These are phyloP conservation scores for Jaapia argillacea DNA, from an alignment of 768 basidiomycete species.

Conservation along the genomic window DNA sequence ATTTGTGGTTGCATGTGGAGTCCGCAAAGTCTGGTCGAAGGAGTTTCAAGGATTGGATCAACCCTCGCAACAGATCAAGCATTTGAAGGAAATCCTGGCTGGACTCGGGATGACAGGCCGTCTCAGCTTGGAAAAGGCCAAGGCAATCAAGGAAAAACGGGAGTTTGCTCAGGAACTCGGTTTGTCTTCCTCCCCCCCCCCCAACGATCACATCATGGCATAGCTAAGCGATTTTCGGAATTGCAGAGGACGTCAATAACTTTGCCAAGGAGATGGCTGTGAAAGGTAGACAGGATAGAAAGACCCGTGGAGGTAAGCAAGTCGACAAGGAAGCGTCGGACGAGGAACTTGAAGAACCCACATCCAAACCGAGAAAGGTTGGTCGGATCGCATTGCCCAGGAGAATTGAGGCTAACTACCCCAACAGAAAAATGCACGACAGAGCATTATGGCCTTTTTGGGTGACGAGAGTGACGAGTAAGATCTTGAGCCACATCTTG, in stretches of 20 bases:
- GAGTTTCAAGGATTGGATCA: conserved; percentile 52
- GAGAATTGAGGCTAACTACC: background rate
- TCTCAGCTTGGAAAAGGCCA: conserved; percentile 74
- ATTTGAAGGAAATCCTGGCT: conserved; percentile 50
- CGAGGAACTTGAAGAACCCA: conserved; percentile 24
- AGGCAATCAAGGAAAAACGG: conserved; percentile 56
- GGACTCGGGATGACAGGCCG: conserved; percentile 78
- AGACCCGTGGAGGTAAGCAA: conserved; percentile 9
- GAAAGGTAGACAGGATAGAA: conserved; percentile 17
- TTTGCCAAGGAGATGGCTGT: conserved; percentile 46
- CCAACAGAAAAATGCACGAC: conserved; percentile 32
- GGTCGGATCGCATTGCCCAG: conserved; percentile 4
- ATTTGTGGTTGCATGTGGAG: conserved; percentile 63
- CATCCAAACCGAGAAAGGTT: conserved; percentile 31
- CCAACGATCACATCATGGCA: background rate
- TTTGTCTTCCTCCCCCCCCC: conserved; percentile 25
- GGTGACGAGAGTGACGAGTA: conserved; percentile 63
- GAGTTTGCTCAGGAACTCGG: conserved; percentile 75
- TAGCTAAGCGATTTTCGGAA: background rate
- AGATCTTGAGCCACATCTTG: too few relatives aligned
- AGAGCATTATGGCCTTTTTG: conserved; percentile 65
- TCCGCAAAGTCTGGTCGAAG: conserved; percentile 69
- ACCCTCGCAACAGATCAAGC: conserved; percentile 52
- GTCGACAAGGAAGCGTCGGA: conserved; percentile 20
- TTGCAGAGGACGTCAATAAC: conserved; percentile 62